Evolutionary conservation across 169 alveolate genomes (phyloP).

Genomic region (Cryptosporidium ubiquitum): DNA sequence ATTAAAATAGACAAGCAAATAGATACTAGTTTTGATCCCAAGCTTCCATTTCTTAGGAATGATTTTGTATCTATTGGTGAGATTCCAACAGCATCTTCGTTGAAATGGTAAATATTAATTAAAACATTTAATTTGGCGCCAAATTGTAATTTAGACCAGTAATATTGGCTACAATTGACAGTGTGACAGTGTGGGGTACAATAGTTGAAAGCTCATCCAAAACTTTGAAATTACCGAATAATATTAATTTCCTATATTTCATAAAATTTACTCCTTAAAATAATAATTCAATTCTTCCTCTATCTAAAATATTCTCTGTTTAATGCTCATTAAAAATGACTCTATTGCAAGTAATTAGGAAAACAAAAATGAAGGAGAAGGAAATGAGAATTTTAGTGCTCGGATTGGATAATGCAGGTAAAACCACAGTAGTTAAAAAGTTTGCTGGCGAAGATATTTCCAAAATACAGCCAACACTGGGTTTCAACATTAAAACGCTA

Average conservation of each 20-base stretch:
- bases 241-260: not conserved
- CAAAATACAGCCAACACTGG: conserved; percentile 94
- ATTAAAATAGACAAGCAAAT: conserved; percentile 10
- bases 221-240: not conserved
- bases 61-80: conserved; percentile 19
- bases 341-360: conserved; percentile 90
- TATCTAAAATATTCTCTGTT: not conserved
- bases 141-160: conserved; percentile 19
- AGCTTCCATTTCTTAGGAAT: conserved; percentile 39
- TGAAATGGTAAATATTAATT: conserved; percentile 41
- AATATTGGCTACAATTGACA: conserved; percentile 27
- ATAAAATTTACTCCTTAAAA: not conserved
- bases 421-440: conserved; percentile 94
- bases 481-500: conserved; percentile 84
- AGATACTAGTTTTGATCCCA: not conserved
- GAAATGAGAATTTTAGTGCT: conserved; percentile 94
- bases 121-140: not conserved
- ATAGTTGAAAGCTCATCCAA: not conserved
- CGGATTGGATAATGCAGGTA: conserved; percentile 98
- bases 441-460: conserved; percentile 92
- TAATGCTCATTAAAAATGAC: conserved; percentile 83
- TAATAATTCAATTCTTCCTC: not conserved
- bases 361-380: conserved; percentile 91
- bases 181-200: not conserved
- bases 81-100: conserved; percentile 7